Evolutionary conservation across 306 rosid species (phyloP), one percentile per base, ranked within the genome.

Genomic region (Cucurbita pepo): DNA sequence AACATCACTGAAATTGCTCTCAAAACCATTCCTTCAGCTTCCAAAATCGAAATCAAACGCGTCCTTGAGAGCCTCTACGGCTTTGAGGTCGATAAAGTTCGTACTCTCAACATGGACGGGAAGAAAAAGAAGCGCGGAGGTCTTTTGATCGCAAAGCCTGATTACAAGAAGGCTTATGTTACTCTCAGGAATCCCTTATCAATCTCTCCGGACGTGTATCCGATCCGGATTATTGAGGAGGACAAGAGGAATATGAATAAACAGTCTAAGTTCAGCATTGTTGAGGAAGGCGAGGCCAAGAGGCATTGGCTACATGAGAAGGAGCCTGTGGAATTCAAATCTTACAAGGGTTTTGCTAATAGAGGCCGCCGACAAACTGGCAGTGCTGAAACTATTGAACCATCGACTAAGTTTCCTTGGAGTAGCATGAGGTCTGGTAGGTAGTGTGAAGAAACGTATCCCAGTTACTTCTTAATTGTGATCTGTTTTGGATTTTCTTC

Each of bases 91-190:
- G 87, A 87, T 14, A 88, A 90, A 78, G 96, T 94, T 15, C 89
- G 82, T 19, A 94, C 98, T 7, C 76, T 90, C 6, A 94, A 86
- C 85, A 89, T 87, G 89, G 91, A 90, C 64, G 92, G 95, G 12
- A 94, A 90, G 86, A 87, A 84, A 79, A 94, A 86, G 85, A 81
- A 88, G 79, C 83, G 80, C 18, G 84, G 87, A 8, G 96, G 90
- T 4, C 55, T 78, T 1, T 64, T 87, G 67, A 34, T 87, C 30
- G 88, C 94, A 2, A 87, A 84, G 40, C 98, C 98, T 0, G 87
- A 89, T 63, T 94, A 90, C 82, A 94, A 94, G 77, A 94, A 94
- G 82, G 97, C 95, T 56, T 94, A 94, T 57, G 84, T 90, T 22
- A 90, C 97, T 36, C 92, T 90, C 53, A 80, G 65, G 75, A 81